These are phyloP conservation scores for Plicaturopsis crispa DNA, from an alignment of 768 basidiomycete genomes.

Conservation along the genomic window DNA sequence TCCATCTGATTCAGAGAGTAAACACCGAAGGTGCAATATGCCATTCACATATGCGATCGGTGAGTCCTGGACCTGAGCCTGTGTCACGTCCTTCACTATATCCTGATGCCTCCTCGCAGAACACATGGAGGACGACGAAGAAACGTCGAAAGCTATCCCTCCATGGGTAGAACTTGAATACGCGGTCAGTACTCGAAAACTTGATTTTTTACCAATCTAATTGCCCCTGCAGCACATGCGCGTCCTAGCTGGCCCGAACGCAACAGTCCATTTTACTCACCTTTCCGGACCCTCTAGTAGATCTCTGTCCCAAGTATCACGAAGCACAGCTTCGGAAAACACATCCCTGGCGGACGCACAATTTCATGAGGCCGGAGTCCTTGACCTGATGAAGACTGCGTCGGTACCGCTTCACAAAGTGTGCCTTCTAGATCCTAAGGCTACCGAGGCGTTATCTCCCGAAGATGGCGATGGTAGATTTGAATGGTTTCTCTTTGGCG, in stretches of 20 bases:
- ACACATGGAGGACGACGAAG: conserved; percentile 94
- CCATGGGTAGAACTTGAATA: conserved; percentile 95
- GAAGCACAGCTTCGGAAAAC: conserved; percentile 10
- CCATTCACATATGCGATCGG: conserved; percentile 52
- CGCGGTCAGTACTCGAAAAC: conserved; percentile 36
- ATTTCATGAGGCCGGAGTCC: conserved; percentile 44
- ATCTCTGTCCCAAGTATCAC: conserved; percentile 37
- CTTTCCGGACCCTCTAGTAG: conserved; percentile 65
- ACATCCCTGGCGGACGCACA: conserved; percentile 27
- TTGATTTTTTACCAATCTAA: background rate
- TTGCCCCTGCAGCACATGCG: conserved; percentile 68
- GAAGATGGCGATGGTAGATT: conserved; percentile 73
- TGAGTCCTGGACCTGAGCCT: conserved; percentile 13
- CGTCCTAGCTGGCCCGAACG: conserved; percentile 54
- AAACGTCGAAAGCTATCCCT: conserved; percentile 59
- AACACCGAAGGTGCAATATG: too few species aligned
- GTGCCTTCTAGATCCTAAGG: conserved; percentile 93
- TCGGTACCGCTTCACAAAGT: conserved; percentile 47
- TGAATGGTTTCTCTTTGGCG: conserved; percentile 88
- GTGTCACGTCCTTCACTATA: conserved; percentile 1
- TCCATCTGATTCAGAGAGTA: too few species aligned
- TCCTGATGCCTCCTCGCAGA: conserved; percentile 36
- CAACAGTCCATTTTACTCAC: conserved; percentile 76
- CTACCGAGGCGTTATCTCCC: conserved; percentile 58
- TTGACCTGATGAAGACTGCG: conserved; percentile 45